These are phyloP conservation scores for Phyllosticta citrichinensis DNA, from an alignment of 2,329 filamentous ascomycete species.

Conservation along the genomic window DNA sequence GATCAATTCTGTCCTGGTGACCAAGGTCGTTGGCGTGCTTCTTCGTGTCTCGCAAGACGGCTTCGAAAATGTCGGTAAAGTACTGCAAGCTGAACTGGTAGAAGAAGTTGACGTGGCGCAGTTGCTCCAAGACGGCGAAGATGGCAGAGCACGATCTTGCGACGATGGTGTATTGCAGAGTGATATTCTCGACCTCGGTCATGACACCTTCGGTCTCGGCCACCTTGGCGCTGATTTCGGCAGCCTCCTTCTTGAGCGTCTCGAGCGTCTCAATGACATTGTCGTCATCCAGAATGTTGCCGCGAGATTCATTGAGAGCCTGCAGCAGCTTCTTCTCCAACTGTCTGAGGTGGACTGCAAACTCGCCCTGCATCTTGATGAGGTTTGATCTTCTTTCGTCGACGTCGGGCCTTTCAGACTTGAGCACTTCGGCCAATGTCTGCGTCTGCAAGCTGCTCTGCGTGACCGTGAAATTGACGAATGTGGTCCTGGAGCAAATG, in stretches of 20 bases:
- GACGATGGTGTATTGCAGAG: conserved; percentile 85
- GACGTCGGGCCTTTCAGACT: conserved; percentile 93
- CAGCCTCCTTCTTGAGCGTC: conserved; percentile 94
- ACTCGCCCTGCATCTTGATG: conserved; percentile 97
- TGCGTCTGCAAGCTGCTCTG: conserved; percentile 98
- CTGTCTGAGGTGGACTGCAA: conserved; percentile 94
- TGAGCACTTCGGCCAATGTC: conserved; percentile 92
- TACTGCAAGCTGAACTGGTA: conserved; percentile 99
- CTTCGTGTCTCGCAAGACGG: conserved; percentile 73
- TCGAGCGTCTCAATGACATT: conserved; percentile 96
- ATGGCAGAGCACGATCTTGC: conserved; percentile 93
- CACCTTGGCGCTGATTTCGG: conserved; percentile 93
- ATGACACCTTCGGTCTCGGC: conserved; percentile 95
- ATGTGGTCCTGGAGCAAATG: conserved; percentile 94
- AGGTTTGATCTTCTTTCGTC: conserved; percentile 94
- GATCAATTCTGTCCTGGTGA: conserved; percentile 69
- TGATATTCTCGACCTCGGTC: conserved; percentile 94
- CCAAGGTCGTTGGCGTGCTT: conserved; percentile 60
- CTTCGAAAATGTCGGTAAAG: conserved; percentile 95
- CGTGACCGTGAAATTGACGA: conserved; percentile 98
- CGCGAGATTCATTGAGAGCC: conserved; percentile 91
- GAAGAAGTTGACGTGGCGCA: conserved; percentile 98
- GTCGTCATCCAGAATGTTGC: conserved; percentile 97
- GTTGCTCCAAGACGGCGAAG: conserved; percentile 90
- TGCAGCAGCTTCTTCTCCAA: conserved; percentile 90